These are phyloP conservation scores for Hypericum androsaemum DNA, from an alignment of 345 rosid species.

Conservation along the genomic window DNA sequence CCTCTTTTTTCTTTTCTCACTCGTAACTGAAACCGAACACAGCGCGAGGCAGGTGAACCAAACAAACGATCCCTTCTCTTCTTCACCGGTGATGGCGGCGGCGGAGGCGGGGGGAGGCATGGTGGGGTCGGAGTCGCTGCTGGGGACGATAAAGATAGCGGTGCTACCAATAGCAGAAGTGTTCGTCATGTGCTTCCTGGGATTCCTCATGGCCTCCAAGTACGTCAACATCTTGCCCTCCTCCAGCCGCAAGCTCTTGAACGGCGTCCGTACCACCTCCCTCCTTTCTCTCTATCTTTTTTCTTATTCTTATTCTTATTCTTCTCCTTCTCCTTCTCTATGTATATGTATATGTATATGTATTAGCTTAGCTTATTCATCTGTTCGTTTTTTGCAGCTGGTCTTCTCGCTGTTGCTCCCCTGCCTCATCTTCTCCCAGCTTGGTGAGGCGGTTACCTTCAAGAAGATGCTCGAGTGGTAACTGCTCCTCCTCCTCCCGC, in stretches of 20 bases:
- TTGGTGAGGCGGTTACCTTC: slow-evolving; percentile 84
- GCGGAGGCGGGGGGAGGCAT: slow-evolving; percentile 26
- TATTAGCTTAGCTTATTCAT: not conserved
- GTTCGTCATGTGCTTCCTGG: slow-evolving; percentile 86
- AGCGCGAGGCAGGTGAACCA: too few relatives aligned
- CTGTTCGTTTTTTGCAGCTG: slow-evolving; percentile 38
- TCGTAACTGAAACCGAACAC: too few relatives aligned
- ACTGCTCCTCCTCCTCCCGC: slow-evolving; percentile 5
- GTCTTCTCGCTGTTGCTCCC: slow-evolving; percentile 98
- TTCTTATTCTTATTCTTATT: not conserved
- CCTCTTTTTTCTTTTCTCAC: too few relatives aligned
- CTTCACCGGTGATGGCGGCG: not conserved
- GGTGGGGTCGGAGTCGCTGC: slow-evolving; percentile 25
- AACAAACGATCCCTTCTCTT: too few relatives aligned
- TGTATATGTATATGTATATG: too few relatives aligned
- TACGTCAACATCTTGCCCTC: slow-evolving; percentile 87
- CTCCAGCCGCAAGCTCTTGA: slow-evolving; percentile 74
- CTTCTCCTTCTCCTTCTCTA: not conserved
- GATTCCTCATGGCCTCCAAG: slow-evolving; percentile 97
- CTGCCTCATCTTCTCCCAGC: slow-evolving; percentile 90
- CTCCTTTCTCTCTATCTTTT: not conserved
- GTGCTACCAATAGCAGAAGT: slow-evolving; percentile 95
- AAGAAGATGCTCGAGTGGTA: slow-evolving; percentile 86
- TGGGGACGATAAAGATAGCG: slow-evolving; percentile 67
- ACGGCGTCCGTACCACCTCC: slow-evolving; percentile 33